Evolutionary conservation across 2,329 filamentous ascomycete species (phyloP), one percentile per base, ranked within the genome.

Genomic region (Paecilomyces fulvus): DNA sequence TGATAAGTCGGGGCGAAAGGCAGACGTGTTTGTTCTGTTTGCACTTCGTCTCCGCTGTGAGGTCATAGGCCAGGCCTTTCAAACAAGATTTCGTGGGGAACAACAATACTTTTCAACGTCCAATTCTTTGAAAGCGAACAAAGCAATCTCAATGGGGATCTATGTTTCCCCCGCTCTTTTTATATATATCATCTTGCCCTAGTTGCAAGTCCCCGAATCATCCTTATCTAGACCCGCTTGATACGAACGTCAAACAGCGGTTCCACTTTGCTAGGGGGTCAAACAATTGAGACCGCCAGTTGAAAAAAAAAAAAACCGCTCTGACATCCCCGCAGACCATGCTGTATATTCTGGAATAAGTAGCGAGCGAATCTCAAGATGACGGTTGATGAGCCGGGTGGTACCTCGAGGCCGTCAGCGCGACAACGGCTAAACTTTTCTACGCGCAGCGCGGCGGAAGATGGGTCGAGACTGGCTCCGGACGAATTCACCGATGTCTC

Each of bases 381-480:
- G 67, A 64, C 63, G 50, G 55, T 56, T 52, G 56, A 57, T 58
- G 58, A 55, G 49, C 57, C 55, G 51, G 58, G 61, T 52, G 52
- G 61, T 57, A 49, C 62, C 59, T 62, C 63, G 49, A 60, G 60
- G 59, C 61, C 65, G 51, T 61, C 69, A 61, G 65, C 69, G 64
- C 67, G 70, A 59, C 67, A 65, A 62, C 66, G 69, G 55, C 71
- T 71, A n/a, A 70, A 66, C 55, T 73, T 75, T 60, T 71, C 71
- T 20, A 67, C 71, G 51, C 69, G 71, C 56, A 69, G 70, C 8
- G 65, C 72, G 37, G 60, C 68, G 60, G 72, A 72, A 63, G 72
- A 74, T 66, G 68, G 62, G 30, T 64, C 66, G 17, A 67, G 70
- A 53, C 59, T 74, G 30, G 71, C 64, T 49, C 70, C 70, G 30